Base-by-base conservation (phyloP, 371 early-diverging fungal genomes). In the Coemansia sp. region DNA sequence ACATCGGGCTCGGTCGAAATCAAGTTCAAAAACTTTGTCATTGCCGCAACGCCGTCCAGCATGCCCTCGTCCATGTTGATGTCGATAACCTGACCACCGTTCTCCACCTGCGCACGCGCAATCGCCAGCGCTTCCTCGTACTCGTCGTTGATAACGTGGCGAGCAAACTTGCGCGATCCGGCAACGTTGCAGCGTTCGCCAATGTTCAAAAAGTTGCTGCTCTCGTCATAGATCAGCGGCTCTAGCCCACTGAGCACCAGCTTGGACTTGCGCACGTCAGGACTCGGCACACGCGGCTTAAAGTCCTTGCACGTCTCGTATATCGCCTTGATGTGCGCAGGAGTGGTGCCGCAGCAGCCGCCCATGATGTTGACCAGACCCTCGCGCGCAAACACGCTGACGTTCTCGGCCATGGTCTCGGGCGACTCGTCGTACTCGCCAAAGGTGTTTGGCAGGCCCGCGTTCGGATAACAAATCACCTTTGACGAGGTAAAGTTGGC, bases 131-230 rank as follows among this genome's bases (percentile, higher is more conserved):
- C 95, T 62, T 94, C 95, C 72, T 96, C 96, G 72, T 88, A 96
- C 68, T 91, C 89, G 39, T 87, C 87, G 68, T 93, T 93, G 57
- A 93, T 76, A 46, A 96, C 87, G 69, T 93, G 94, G 14, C 92
- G 87, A 40, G 93, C 93, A 78, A 96, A 96, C 62, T 94, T 89
- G 51, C 90, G 85, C 9, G 95, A 94, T 6, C 96, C 95, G 24
- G 94, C 92, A 2, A 96, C 95, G 81, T 96, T 96, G 79, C 96
- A 96, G 56, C 96, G 88, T 77, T 96, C 94, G 67, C 96, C 96
- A 44, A 96, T 86, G 81, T 96, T 96, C 63, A 94, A 84, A 80
- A 94, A 96, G 71, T 90, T 90, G 60, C 90, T 88, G 14, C 65
- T 82, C 56, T 87, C 82, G 63, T 92, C 88, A 56, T 93, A 89